Percentiles rank a stretch among this genome's conserved stretches.
Conservation (phyloP, 768 basidiomycete species). For the Pulveroboletus frians region DNA sequence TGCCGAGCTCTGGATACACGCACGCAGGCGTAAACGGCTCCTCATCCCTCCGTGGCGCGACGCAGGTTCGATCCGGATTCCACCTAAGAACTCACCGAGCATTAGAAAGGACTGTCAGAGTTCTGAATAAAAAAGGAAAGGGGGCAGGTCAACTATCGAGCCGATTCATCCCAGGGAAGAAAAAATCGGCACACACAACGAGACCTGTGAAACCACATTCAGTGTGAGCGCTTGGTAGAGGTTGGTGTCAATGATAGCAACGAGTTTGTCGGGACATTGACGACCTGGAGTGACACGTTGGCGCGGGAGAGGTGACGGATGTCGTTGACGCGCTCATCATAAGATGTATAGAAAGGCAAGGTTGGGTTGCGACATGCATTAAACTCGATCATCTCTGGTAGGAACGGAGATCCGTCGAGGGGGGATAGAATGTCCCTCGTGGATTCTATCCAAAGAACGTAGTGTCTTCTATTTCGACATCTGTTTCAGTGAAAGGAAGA, state of each 20-base stretch:
- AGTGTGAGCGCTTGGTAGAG: slow-evolving; percentile 39
- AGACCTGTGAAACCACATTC: slow-evolving; percentile 25
- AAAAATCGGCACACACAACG: background rate
- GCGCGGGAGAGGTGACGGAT: slow-evolving; percentile 31
- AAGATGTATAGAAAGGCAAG: slow-evolving; percentile 29
- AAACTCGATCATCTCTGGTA: slow-evolving; percentile 15
- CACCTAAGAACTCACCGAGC: slow-evolving; percentile 28
- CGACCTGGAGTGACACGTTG: slow-evolving; percentile 39
- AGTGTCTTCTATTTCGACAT: too few relatives aligned
- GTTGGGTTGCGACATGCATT: slow-evolving; percentile 33
- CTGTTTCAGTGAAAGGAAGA: too few relatives aligned
- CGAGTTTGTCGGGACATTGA: slow-evolving; percentile 27
- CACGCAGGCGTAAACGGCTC: slow-evolving; percentile 11
- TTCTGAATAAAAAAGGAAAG: background rate
- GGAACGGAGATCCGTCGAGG: slow-evolving; percentile 30
- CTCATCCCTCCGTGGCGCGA: slow-evolving; percentile 4
- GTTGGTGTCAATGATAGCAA: slow-evolving; percentile 39
- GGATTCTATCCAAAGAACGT: background rate
- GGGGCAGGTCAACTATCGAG: background rate
- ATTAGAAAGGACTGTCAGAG: slow-evolving; percentile 25
- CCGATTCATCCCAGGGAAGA: too few relatives aligned
- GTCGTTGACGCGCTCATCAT: slow-evolving; percentile 13
- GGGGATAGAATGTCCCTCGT: slow-evolving; percentile 13
- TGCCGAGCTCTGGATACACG: slow-evolving; percentile 7
- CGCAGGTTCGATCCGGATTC: slow-evolving; percentile 21